Base-by-base conservation (phyloP, 1,284 basidiomycete genomes). In the Porodaedalea pini region DNA sequence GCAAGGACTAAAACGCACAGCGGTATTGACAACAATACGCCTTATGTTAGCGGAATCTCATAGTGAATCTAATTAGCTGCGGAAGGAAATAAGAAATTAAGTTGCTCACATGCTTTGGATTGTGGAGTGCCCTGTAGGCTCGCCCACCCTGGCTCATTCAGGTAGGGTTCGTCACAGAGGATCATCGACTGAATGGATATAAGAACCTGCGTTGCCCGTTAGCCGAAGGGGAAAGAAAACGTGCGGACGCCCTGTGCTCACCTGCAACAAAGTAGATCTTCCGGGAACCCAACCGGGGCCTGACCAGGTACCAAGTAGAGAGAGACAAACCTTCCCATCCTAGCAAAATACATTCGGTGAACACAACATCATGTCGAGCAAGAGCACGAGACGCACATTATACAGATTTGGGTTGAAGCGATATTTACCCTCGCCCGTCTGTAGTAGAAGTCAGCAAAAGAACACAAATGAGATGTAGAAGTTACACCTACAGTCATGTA, bases 131-230 rank as follows among this genome's bases (percentile, higher is more conserved):
- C 91, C 11, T 76, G 81, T 55, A 78, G 77, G 40, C 72, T 73
- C 17, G 89, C 85, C 91, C 90, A 94, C 4, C 86, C 91, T 11
- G 94, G 94, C 70, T 97, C 94, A 64, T 94, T 94, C 57, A 90
- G 69, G 67, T 91, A 92, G 4, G 92, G 92, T 64, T 94, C 92
- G 10, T 94, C 90, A 61, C 88, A 92, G 21, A 94, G 73, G 62
- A 95, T 94, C 86, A 96, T 90, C 4, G 90, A 91, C 73, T 95
- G 93, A 44, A 95, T 94, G n/a, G 92, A 94, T 44, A 96, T 88
- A 43, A 93, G 76, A 29, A 92, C 90, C 85, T 90, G 62, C 8
- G 19, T n/a, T 52, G 63, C 17, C 58, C 41, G 52, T 17, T 15
- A 44, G 21, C 57, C 52, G 27, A 27, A n/a, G n/a, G n/a, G n/a